Base-by-base conservation (phyloP, 1,139 yeast genomes). In the Dujonia santamariae region DNA sequence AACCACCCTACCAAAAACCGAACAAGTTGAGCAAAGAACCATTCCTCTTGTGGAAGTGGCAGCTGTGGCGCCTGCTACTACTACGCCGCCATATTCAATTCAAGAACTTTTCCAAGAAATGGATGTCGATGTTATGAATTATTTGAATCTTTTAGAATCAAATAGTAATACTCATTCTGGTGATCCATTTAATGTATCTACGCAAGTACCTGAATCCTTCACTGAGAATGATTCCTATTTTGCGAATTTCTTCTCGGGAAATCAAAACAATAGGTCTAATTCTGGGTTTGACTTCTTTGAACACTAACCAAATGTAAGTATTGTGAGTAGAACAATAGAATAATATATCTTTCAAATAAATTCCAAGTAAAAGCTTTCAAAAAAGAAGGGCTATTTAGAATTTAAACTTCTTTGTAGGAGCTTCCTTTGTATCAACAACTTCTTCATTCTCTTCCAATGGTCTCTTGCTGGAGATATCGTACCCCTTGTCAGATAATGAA, bases 81-180 rank as follows among this genome's bases (percentile, higher is more conserved):
- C 20, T 19, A 13, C 4, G 19, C 31, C 11, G 14, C 28, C 32
- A 3, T 32, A 38, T 25, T 47, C 61, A 4, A 42, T 59, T 21
- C 61, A 61, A 31, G 61, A 56, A 20, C 52, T 62, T 13, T 59
- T 62, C 42, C 58, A 56, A 38, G 63, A 51, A 25, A 56, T 62
- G 13, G 64, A 61, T 35, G 48, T 55, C 2, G 67, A 62, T 42
- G 42, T 60, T 11, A 35, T 55, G 33, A 47, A 49, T 18, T 56
- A 48, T 39, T 46, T 61, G 28, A 58, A 60, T 36, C 63, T 64
- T 3, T 42, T 53, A 19, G 62, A 58, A 24, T 43, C 53, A n/a
- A 48, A 45, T 26, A 46, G 50, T 6, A 48, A 47, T 32, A 45
- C 47, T 29, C 42, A 45, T 32, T 26, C 27, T n/a, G 21, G 32